Base-by-base conservation (phyloP, 2,329 filamentous ascomycete species). In the Claviceps sp. region DNA sequence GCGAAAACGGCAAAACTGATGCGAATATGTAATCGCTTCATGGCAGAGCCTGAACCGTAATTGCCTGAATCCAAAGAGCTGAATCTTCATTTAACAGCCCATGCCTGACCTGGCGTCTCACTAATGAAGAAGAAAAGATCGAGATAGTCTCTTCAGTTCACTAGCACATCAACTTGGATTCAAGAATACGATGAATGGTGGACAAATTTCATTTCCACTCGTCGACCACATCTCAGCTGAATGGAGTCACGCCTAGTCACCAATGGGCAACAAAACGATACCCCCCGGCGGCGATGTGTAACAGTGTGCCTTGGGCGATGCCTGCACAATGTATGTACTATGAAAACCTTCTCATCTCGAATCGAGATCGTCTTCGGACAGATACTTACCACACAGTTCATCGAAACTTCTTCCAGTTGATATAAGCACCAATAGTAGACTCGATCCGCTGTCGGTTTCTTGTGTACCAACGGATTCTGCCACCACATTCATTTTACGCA, bases 1-100 rank as follows among this genome's bases (percentile, higher is more conserved):
- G 48, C 64, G 65, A 24, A 67, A 62, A 52, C 52, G 54, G 47
- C 54, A 57, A 22, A 54, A 56, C 20, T 58, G 50, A 62, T 5
- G 0, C 9, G 9, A 22, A 16, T 22, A 16, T 8, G 22, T 5
- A 22, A 26, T 26, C 16, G 24, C 20, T n/a, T 9, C 13, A 5
- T 26, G 14, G 22, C 22, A 16, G 42, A 44, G 3, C 13, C 26
- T 26, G 22, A n/a, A 26, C 18, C 13, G 22, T 44, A 6, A 30
- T 6, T 44, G 22, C 22, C 22, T 14, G 7, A 14, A 44, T 44
- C 13, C n/a, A 6, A 44, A 16, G 3, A 16, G 3, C 9, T 26
- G 13, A 1, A 44, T 26, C 22, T n/a, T 16, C 16, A 4, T 26
- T 13, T 24, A 20, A 16, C 2, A 22, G 41, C 9, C 11, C 1